These are phyloP conservation scores for Eutypella sp. DNA, from an alignment of 2,329 filamentous ascomycete species.

Conservation along the genomic window DNA sequence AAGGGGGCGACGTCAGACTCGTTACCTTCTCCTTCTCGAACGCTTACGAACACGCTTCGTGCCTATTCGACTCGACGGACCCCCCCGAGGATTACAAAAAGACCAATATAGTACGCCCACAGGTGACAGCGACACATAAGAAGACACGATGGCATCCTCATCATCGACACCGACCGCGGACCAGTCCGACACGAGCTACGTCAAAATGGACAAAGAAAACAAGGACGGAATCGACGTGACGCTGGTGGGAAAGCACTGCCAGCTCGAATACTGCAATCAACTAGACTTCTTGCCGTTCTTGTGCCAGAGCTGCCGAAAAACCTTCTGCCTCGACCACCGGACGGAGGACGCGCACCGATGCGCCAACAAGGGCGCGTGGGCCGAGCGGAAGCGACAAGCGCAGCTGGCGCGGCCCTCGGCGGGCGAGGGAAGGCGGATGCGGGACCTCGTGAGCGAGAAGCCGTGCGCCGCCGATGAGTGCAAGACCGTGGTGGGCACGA, in stretches of 20 bases:
- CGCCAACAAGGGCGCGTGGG: slow-evolving; percentile 56
- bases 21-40: background rate
- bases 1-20: no score
- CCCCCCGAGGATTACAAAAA: no score
- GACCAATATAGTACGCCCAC: no score
- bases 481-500: slow-evolving; percentile 67
- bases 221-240: slow-evolving; percentile 71
- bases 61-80: background rate
- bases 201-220: slow-evolving; percentile 63
- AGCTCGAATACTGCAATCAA: slow-evolving; percentile 85
- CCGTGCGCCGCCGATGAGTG: slow-evolving; percentile 63
- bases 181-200: slow-evolving; percentile 51
- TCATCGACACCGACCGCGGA: slow-evolving; percentile 28
- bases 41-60: background rate
- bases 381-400: slow-evolving; percentile 49
- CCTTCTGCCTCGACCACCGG: slow-evolving; percentile 91
- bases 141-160: slow-evolving; percentile 51
- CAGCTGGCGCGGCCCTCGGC: slow-evolving; percentile 49
- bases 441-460: slow-evolving; percentile 54
- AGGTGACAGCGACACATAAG: no score
- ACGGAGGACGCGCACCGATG: slow-evolving; percentile 76
- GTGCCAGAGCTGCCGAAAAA: slow-evolving; percentile 81
- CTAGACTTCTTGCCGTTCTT: slow-evolving; percentile 94
- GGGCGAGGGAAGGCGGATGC: slow-evolving; percentile 49
- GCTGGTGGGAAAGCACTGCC: slow-evolving; percentile 85